Base-by-base conservation (phyloP, 1,284 basidiomycete genomes). In the Melampsora larici-populina region DNA sequence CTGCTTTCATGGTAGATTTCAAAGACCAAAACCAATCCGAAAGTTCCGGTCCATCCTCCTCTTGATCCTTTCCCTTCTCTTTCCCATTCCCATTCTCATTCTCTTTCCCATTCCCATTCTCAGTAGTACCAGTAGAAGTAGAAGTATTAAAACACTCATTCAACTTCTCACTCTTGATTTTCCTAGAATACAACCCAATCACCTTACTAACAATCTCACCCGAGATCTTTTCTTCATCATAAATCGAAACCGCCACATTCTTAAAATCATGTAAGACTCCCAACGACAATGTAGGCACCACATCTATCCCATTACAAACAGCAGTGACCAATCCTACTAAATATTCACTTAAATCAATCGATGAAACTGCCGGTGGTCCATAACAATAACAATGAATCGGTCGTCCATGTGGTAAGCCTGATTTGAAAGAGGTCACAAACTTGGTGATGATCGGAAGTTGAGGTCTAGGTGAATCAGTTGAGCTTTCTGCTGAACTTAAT, bases 151-250 rank as follows among this genome's bases (percentile, higher is more conserved):
- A 66, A 13, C 26, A 67, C 63, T 78, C 75, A 21, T 43, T 78
- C 29, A 78, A 78, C 26, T 79, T 71, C 21, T 80, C 74, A 73
- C 71, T 48, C 33, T 66, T 81, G 78, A 18, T 78, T 51, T n/a
- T 72, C 77, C 60, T 82, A 36, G 36, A 80, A 55, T 82, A 83
- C 13, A 83, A 72, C 15, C 82, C 82, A 43, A 84, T 70, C 21
- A 86, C 85, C 64, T 85, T 81, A 9, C 84, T 85, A 26, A 87
- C 84, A 71, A 87, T 86, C 80, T 87, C 86, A 73, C 86, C 85
- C 18, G 86, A 85, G 2, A 86, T 80, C 18, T 80, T 80, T 2
- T 81, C 81, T 75, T 86, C 85, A 69, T 86, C 85, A 64, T 83
- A 83, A 70, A 86, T 81, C 0, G 84, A 85, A 68, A 81, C 79